Conservation (phyloP, 2,329 filamentous ascomycete species). For the Acarospora socialis region DNA sequence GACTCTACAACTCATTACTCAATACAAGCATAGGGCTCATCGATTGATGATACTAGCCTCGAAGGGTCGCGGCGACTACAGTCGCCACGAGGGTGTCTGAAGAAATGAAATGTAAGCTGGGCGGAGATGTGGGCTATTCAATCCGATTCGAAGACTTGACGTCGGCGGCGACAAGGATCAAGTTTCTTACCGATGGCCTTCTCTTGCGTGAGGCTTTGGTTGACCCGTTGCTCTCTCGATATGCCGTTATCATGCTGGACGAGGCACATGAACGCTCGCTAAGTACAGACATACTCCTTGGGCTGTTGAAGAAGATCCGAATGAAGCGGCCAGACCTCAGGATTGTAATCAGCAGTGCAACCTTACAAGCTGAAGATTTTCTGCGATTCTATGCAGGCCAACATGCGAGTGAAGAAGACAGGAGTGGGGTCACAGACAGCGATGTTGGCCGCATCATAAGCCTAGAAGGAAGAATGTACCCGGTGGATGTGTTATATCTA, state of each 20-base stretch:
- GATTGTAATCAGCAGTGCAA: constrained; percentile 86
- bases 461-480: constrained; percentile 74
- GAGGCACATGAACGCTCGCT: constrained; percentile 91
- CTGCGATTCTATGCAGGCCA: constrained; percentile 56
- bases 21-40: constrained; percentile 9
- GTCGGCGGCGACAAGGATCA: constrained; percentile 71
- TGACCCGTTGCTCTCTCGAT: constrained; percentile 77
- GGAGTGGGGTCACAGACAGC: constrained; percentile 22
- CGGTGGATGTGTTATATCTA: constrained; percentile 74
- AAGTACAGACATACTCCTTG: constrained; percentile 80
- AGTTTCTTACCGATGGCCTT: constrained; percentile 89
- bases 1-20: constrained; percentile 1
- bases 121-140: constrained; percentile 84
- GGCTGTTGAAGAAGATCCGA: constrained; percentile 78
- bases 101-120: constrained; percentile 71
- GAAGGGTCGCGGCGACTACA: constrained; percentile 79
- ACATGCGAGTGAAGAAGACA: constrained; percentile 21
- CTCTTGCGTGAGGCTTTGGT: constrained; percentile 84
- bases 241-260: constrained; percentile 95
- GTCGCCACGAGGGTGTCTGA: constrained; percentile 81
- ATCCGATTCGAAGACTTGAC: constrained; percentile 88
- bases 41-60: constrained; percentile 43
- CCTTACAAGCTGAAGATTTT: constrained; percentile 78
- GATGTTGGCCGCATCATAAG: constrained; percentile 56
- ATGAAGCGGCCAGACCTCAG: constrained; percentile 67